Evolutionary conservation across 257 asterid genomes (phyloP), one percentile per base, ranked within the genome.

Genomic region (Phtheirospermum japonicum): DNA sequence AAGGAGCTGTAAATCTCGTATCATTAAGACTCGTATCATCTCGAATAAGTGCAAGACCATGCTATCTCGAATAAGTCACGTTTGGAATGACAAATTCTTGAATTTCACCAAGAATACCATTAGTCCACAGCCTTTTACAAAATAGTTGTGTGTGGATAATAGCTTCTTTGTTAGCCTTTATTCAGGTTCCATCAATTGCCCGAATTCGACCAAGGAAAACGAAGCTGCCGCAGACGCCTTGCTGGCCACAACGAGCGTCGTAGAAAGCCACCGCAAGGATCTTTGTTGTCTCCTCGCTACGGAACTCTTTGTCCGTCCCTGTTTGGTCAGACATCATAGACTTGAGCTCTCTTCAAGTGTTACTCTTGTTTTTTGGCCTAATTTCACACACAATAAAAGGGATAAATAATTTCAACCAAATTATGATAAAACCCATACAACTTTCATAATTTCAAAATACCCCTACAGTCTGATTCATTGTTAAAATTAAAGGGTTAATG

Each of bases 201-300:
- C 43, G 98, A 91, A 75, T 91, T 91, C 49, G 98, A 91, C 76
- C 90, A 88, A 79, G 95, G 85, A 43, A 91, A 91, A 57, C 70
- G 98, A 48, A 91, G 98, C 60, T 91, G 98, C 75, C 87, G 96
- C 58, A 84, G 96, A 73, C 94, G 98, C 67, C 82, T 91, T 64
- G 98, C 96, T 11, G 93, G 94, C 59, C 98, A 91, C 78, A 91
- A 88, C 13, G 96, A 88, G 79, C 95, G 96, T 26, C 63, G 98
- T 43, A 81, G 96, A 77, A 91, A 91, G 82, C 94, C 89, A 14
- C 87, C 84, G 13, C 82, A 88, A 7, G 86, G 76, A 67, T 67
- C 86, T 36, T 51, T 81, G 36, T 57, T 83, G 79, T 79, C 91
- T 51, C 57, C 83, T 63, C 79, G 80, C 75, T 80, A 67, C 67